Evolutionary conservation across 1,139 yeast genomes (phyloP).

Genomic region (Wickerhamiella pararugosa): DNA sequence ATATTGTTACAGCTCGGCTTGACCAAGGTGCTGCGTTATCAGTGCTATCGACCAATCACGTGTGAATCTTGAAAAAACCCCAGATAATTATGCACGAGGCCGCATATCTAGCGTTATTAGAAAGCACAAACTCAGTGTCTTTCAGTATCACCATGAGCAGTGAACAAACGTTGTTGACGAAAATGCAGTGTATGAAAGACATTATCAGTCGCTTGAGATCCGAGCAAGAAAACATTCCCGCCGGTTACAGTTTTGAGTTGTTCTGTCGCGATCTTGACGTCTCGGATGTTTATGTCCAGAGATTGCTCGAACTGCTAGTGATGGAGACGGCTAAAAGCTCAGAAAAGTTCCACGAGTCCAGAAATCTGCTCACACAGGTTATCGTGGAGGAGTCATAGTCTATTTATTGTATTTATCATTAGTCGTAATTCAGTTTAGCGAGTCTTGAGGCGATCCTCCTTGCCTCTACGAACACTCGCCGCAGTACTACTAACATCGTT

Average conservation of each 20-base stretch:
- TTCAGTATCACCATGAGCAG: constrained; percentile 1
- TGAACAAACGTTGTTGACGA: constrained; percentile 9
- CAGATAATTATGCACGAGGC: too few species aligned
- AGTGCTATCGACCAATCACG: too few species aligned
- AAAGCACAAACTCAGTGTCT: neutral
- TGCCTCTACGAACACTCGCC: constrained; percentile 32
- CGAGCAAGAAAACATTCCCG: constrained; percentile 7
- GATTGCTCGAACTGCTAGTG: constrained; percentile 16
- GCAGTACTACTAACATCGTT: constrained; percentile 41
- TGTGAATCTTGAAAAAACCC: too few species aligned
- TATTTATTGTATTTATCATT: neutral
- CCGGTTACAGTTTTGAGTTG: constrained; percentile 12
- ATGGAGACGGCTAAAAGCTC: constrained; percentile 15
- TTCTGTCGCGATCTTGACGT: constrained; percentile 19
- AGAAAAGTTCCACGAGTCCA: neutral
- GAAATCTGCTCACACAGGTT: constrained; percentile 2
- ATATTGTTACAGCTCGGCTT: too few species aligned
- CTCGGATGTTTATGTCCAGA: constrained; percentile 13
- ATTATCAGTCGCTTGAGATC: constrained; percentile 10
- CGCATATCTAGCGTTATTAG: too few species aligned
- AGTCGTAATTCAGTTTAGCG: too few species aligned
- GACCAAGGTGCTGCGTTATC: too few species aligned
- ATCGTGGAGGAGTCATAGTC: constrained; percentile 4
- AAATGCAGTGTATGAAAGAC: constrained; percentile 11
- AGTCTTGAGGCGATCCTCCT: constrained; percentile 19